These are phyloP conservation scores for Cudoniella acicularis DNA, from an alignment of 495 filamentous ascomycete species.

Conservation along the genomic window DNA sequence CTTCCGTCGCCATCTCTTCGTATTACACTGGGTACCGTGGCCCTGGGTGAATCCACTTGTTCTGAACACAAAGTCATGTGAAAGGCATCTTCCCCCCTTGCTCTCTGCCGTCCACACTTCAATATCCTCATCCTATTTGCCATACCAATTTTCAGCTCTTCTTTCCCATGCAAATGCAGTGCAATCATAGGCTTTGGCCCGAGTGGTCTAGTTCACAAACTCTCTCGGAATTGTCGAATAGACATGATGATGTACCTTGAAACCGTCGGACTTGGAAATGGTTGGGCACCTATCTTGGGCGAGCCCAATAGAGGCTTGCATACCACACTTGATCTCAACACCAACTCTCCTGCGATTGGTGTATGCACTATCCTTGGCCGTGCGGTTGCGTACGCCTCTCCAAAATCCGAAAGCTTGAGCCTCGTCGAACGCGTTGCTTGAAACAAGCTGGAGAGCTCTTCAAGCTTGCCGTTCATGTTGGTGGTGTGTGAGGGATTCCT, in stretches of 20 bases:
- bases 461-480: neutral
- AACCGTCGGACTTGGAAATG: neutral
- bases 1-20: neutral
- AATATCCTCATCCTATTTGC: neutral
- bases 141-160: neutral
- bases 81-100: neutral
- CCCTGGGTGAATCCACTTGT: neutral
- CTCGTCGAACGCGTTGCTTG: conserved; percentile 1
- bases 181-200: conserved; percentile 6
- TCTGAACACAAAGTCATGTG: neutral
- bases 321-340: neutral
- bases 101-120: neutral
- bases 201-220: conserved; percentile 1
- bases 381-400: neutral
- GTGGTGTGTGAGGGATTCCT: conserved; percentile 18
- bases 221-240: conserved; percentile 14
- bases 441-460: conserved; percentile 10
- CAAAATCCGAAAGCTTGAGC: neutral
- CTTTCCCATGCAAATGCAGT: conserved; percentile 1
- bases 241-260: conserved; percentile 14
- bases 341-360: conserved; percentile 3
- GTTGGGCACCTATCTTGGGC: conserved; percentile 10
- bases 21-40: neutral
- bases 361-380: neutral
- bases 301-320: conserved; percentile 10